phyloP scores from a whole-genome alignment of 768 basidiomycete species.

The Collybia mongolica region DNA sequence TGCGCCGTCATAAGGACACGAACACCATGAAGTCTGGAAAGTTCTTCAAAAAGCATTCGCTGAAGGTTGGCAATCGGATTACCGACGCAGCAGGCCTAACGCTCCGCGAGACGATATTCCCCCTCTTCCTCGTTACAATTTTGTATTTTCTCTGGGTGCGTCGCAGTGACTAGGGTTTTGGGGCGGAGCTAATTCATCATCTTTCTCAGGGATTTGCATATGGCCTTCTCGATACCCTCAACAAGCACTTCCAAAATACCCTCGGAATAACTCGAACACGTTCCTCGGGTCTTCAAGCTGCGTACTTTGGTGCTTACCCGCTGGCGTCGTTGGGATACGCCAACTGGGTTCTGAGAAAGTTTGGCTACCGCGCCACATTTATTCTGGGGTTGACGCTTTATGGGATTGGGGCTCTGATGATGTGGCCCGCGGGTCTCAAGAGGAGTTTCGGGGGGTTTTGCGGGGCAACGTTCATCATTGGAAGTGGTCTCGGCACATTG shows the following conservation, averaged over 20 bases:
- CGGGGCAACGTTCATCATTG: slow-evolving; percentile 33
- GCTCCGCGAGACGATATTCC: slow-evolving; percentile 28
- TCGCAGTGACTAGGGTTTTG: neutral
- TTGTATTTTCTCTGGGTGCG: slow-evolving; percentile 34
- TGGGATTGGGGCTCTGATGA: slow-evolving; percentile 30
- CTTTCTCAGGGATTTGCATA: slow-evolving; percentile 28
- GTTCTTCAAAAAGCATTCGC: slow-evolving; percentile 25
- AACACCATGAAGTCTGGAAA: slow-evolving; percentile 1
- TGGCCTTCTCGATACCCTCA: slow-evolving; percentile 30
- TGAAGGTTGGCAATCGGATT: slow-evolving; percentile 28
- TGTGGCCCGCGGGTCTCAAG: slow-evolving; percentile 34
- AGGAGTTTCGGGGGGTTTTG: slow-evolving; percentile 33
- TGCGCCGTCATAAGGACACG: neutral
- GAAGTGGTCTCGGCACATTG: slow-evolving; percentile 29
- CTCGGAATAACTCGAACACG: slow-evolving; percentile 30
- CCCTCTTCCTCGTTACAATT: slow-evolving; percentile 33
- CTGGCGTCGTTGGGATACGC: slow-evolving; percentile 31
- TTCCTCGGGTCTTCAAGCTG: slow-evolving; percentile 32
- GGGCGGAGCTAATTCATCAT: neutral
- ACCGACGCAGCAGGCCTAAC: slow-evolving; percentile 30
- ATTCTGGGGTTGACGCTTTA: slow-evolving; percentile 29
- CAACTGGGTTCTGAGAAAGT: slow-evolving; percentile 30
- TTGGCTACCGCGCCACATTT: slow-evolving; percentile 30
- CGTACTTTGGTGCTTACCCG: slow-evolving; percentile 34
- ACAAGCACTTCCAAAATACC: slow-evolving; percentile 33